Conservation (phyloP, 148 eudicot species). For the Amaranthus palmeri region DNA sequence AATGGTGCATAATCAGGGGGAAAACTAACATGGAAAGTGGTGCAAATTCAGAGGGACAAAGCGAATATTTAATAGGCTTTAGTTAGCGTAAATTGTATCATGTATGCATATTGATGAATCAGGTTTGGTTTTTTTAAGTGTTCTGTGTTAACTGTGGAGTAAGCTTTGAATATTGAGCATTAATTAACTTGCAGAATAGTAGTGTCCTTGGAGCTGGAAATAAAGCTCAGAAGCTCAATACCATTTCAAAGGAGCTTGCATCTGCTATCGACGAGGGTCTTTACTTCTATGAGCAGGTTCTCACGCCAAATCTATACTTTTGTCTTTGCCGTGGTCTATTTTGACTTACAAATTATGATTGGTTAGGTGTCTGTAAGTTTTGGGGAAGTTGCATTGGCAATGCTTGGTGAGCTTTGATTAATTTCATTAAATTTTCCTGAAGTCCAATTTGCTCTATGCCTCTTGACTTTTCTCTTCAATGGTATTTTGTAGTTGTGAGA, state of each 20-base stretch:
- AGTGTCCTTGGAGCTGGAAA: slow-evolving; percentile 32
- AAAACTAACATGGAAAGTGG: no score
- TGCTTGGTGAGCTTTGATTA: no score
- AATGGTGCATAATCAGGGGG: no score
- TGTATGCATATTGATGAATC: neutral
- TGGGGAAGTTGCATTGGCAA: no score
- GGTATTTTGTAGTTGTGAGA: no score
- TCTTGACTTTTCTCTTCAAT: no score
- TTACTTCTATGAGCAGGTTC: slow-evolving; percentile 91
- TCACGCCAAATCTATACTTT: neutral
- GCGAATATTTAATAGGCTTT: no score
- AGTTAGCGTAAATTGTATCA: no score
- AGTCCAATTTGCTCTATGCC: no score
- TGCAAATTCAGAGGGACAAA: no score
- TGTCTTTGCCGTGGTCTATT: neutral
- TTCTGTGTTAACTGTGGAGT: neutral
- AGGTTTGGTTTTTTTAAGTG: neutral
- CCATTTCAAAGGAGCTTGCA: slow-evolving; percentile 73
- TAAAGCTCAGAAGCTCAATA: slow-evolving; percentile 41
- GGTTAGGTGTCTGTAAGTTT: no score
- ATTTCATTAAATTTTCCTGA: no score
- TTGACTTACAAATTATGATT: neutral
- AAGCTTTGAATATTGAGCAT: slow-evolving; percentile 14
- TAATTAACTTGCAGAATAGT: slow-evolving; percentile 45
- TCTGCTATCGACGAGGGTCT: slow-evolving; percentile 87